Percentiles rank a stretch among this genome's conserved stretches.
These are phyloP conservation scores for Paratinospora sagittata DNA, from an alignment of 164 flowering plant species.

Conservation along the genomic window DNA sequence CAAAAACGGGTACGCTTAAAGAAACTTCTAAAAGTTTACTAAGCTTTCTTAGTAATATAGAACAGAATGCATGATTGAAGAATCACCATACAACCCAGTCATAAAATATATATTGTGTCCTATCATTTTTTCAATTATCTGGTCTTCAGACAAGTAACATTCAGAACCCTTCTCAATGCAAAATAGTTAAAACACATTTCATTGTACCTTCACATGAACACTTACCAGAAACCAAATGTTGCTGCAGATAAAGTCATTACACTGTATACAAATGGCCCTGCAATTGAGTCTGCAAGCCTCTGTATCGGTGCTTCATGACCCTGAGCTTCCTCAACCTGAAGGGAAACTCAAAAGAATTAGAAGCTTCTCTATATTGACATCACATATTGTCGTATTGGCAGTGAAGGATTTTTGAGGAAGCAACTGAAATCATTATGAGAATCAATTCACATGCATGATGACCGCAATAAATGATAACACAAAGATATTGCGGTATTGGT, in stretches of 20 bases:
- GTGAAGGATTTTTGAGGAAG: background rate
- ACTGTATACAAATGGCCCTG: constrained; percentile 93
- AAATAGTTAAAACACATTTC: background rate
- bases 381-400: background rate
- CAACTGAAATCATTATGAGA: background rate
- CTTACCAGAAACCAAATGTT: constrained; percentile 91
- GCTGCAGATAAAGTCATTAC: constrained; percentile 84
- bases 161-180: background rate
- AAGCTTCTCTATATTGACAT: background rate
- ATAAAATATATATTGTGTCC: background rate
- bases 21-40: no score
- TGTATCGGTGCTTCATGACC: constrained; percentile 94
- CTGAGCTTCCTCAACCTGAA: constrained; percentile 96
- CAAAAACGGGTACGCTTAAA: no score
- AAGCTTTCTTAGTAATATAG: no score
- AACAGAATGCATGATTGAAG: no score
- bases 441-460: background rate
- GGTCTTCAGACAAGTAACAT: background rate
- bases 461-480: background rate
- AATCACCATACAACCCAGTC: no score
- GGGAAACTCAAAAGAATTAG: background rate
- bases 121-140: background rate
- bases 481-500: no score
- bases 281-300: constrained; percentile 93
- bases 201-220: constrained; percentile 9